Conservation (phyloP, 495 filamentous ascomycete genomes). For the Neurospora pannonica region DNA sequence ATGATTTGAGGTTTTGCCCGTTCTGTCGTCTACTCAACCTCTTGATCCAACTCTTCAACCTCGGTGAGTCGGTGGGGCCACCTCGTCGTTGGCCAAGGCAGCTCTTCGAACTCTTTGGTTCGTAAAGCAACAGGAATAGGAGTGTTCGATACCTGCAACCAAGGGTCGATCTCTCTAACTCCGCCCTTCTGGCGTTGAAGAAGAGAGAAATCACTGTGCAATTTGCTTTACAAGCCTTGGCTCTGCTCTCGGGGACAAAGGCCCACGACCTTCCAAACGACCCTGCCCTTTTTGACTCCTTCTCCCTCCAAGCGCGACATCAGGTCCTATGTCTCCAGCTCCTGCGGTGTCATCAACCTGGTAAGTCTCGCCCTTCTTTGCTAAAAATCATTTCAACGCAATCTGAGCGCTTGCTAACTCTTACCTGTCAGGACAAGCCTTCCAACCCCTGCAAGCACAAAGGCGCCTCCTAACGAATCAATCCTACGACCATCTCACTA, state of each 20-base stretch:
- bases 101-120: constrained; percentile 56
- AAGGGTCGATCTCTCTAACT: constrained; percentile 35
- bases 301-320: constrained; percentile 66
- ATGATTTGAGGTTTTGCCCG: too few species aligned
- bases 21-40: constrained; percentile 50
- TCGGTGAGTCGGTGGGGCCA: constrained; percentile 56
- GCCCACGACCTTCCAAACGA: too few species aligned
- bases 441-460: constrained; percentile 65
- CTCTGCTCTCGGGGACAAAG: too few species aligned
- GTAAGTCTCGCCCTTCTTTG: neutral
- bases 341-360: constrained; percentile 77
- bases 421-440: constrained; percentile 73
- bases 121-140: constrained; percentile 15
- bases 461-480: too few species aligned
- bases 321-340: constrained; percentile 79
- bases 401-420: constrained; percentile 28
- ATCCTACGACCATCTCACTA: too few species aligned
- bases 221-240: constrained; percentile 27
- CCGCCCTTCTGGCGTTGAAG: constrained; percentile 18
- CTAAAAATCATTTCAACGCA: neutral
- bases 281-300: too few species aligned
- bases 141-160: constrained; percentile 48
- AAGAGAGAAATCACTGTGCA: constrained; percentile 6
- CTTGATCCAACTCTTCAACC: constrained; percentile 55
- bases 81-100: constrained; percentile 50